These are phyloP conservation scores for Blastomyces emzantsi DNA, from an alignment of 2,329 filamentous ascomycete genomes.

Conservation along the genomic window DNA sequence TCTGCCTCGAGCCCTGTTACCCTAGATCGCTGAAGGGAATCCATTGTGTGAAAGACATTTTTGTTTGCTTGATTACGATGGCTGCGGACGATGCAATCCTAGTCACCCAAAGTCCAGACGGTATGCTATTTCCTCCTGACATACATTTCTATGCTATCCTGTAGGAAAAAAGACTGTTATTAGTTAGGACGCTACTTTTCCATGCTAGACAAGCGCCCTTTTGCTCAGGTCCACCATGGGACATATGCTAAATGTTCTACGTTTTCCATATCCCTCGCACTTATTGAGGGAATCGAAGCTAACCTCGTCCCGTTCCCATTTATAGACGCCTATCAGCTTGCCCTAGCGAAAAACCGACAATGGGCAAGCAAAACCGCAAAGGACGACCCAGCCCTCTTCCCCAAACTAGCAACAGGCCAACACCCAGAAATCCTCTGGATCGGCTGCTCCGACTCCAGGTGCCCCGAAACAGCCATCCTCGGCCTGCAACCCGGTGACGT, in stretches of 20 bases:
- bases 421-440: conserved; percentile 61
- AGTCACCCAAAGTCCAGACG: neutral
- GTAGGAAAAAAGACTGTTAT: neutral
- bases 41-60: neutral
- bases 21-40: neutral
- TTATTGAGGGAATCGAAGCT: neutral
- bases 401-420: conserved; percentile 58
- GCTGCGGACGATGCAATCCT: neutral
- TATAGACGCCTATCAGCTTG: conserved; percentile 52
- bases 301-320: conserved; percentile 14
- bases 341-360: conserved; percentile 58
- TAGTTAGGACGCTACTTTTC: neutral
- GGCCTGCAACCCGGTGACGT: conserved; percentile 73
- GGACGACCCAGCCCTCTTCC: conserved; percentile 63
- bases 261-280: neutral
- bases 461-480: conserved; percentile 73
- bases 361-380: conserved; percentile 59
- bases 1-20: neutral
- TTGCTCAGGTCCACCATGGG: neutral
- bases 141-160: neutral
- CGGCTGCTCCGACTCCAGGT: conserved; percentile 77
- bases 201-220: neutral
- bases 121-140: neutral
- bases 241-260: neutral
- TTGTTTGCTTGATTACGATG: neutral